These are phyloP conservation scores for Hyaloscypha hepaticicola DNA, from an alignment of 495 filamentous ascomycete genomes.

Conservation along the genomic window DNA sequence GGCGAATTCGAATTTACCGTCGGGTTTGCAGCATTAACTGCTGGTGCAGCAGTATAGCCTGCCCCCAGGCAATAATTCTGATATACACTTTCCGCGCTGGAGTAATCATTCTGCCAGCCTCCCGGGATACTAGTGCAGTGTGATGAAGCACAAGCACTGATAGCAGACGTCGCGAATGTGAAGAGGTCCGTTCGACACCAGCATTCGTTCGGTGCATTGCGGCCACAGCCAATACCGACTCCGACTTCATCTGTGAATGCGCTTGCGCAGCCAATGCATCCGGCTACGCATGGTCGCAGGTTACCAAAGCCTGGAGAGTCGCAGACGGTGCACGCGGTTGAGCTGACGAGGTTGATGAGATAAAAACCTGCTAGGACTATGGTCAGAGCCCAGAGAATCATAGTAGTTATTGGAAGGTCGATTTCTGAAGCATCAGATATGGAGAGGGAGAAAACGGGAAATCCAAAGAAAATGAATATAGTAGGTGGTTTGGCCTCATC, in stretches of 20 bases:
- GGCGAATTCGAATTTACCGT: background rate
- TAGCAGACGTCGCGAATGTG: background rate
- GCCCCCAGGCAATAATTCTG: background rate
- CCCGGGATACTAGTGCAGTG: background rate
- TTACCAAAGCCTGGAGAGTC: background rate
- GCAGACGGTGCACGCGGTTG: background rate
- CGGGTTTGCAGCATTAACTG: background rate
- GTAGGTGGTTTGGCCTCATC: too few relatives aligned
- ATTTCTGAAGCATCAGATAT: too few relatives aligned
- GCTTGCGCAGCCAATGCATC: background rate
- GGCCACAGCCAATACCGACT: background rate
- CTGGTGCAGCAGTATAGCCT: background rate
- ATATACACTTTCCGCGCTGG: background rate
- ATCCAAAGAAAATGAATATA: too few relatives aligned
- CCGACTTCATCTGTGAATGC: background rate
- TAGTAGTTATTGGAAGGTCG: too few relatives aligned
- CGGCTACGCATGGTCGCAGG: background rate
- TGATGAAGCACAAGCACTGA: background rate
- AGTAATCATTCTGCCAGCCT: slow-evolving; percentile 6
- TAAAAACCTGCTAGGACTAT: background rate
- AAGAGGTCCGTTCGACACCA: slow-evolving; percentile 3
- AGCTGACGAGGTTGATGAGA: slow-evolving; percentile 1
- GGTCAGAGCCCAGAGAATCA: too few relatives aligned
- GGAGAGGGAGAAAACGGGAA: too few relatives aligned
- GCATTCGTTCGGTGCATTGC: background rate